Conservation (phyloP, 1,284 basidiomycete genomes). For the Boletellus deceptivus region DNA sequence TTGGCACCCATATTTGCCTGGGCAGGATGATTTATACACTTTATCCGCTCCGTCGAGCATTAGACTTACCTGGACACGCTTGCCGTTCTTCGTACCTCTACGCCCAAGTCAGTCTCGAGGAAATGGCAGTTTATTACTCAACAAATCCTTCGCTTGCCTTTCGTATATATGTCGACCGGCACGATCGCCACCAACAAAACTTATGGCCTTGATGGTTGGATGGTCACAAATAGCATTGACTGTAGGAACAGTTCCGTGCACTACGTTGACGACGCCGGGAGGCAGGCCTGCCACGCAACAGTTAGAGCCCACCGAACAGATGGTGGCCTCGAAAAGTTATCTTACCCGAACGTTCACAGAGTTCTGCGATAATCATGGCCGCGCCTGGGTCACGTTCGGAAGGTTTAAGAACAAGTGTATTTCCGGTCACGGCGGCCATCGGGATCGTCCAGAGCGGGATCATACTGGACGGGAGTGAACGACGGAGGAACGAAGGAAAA, state of each 20-base stretch:
- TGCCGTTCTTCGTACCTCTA: conserved; percentile 83
- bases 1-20: conserved; percentile 94
- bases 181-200: conserved; percentile 94
- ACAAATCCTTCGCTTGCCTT: conserved; percentile 44
- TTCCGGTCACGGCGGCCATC: conserved; percentile 86
- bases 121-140: too few relatives aligned
- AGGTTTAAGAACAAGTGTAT: conserved; percentile 93
- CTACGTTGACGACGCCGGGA: conserved; percentile 80
- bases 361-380: conserved; percentile 95
- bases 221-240: conserved; percentile 96
- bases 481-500: background rate
- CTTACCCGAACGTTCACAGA: conserved; percentile 80
- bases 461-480: conserved; percentile 59
- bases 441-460: conserved; percentile 97
- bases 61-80: conserved; percentile 75
- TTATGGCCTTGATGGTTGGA: conserved; percentile 89
- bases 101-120: conserved; percentile 6
- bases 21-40: background rate
- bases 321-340: conserved; percentile 22
- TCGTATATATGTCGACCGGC: conserved; percentile 96
- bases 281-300: conserved; percentile 57
- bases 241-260: conserved; percentile 86
- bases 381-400: conserved; percentile 97
- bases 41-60: conserved; percentile 5
- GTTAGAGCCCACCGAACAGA: conserved; percentile 1